A percentile compares a stretch with the other conserved stretches of the same genome.
Evolutionary conservation across 2,329 filamentous ascomycete species (phyloP).

Genomic region (Colletotrichum ledebouriae): DNA sequence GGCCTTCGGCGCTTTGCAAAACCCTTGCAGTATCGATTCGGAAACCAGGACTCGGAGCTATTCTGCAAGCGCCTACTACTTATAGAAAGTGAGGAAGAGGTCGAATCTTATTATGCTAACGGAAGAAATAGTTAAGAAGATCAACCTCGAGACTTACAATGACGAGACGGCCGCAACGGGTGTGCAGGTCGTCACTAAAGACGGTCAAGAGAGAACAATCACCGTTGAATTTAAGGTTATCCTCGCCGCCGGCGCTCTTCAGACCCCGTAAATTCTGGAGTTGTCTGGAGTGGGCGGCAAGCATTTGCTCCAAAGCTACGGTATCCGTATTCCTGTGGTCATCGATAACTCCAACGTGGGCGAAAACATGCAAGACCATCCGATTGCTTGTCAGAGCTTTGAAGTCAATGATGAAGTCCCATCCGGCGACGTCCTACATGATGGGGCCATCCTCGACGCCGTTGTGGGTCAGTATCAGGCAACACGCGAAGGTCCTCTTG

Average conservation of each 20-base stretch:
- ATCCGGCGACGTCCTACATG: constrained; percentile 53
- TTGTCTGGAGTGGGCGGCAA: constrained; percentile 56
- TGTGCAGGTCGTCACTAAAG: constrained; percentile 23
- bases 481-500: constrained; percentile 51
- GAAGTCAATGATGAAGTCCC: constrained; percentile 57
- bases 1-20: constrained; percentile 51
- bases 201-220: constrained; percentile 35
- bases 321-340: constrained; percentile 49
- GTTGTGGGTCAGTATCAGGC: constrained; percentile 53
- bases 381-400: constrained; percentile 53
- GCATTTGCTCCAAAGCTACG: constrained; percentile 49
- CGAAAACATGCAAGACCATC: constrained; percentile 58
- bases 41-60: constrained; percentile 51
- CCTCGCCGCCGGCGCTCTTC: constrained; percentile 56
- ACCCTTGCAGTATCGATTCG: constrained; percentile 50
- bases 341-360: constrained; percentile 54
- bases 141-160: constrained; percentile 6
- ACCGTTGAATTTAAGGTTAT: constrained; percentile 55
- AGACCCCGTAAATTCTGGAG: constrained; percentile 58
- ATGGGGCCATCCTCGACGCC: constrained; percentile 50
- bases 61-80: constrained; percentile 52
- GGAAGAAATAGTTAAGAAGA: constrained; percentile 31
- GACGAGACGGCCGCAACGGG: constrained; percentile 15
- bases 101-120: constrained; percentile 47
- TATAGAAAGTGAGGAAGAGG: constrained; percentile 33